phyloP scores from a whole-genome alignment of 2,329 filamentous ascomycete species.

The Ceratocystis huliohia region DNA sequence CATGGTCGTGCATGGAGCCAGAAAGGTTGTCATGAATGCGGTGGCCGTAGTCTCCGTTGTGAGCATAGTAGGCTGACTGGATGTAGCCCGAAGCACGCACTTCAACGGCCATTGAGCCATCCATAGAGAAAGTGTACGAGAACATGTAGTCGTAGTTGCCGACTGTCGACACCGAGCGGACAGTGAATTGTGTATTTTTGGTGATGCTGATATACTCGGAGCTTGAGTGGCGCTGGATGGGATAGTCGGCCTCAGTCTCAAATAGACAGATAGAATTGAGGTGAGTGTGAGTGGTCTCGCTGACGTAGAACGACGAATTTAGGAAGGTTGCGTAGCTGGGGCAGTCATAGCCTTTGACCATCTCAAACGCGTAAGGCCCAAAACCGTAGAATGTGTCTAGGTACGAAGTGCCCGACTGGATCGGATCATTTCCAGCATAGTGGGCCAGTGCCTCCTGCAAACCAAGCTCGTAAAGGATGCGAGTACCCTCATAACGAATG shows the following conservation, averaged over 20 bases:
- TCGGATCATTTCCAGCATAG: conserved; percentile 38
- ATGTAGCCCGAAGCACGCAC: conserved; percentile 32
- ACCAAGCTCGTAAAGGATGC: conserved; percentile 40
- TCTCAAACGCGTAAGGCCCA: conserved; percentile 28
- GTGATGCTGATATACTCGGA: conserved; percentile 25
- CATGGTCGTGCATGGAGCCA: conserved; percentile 31
- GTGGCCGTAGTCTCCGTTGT: conserved; percentile 29
- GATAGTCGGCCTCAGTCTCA: conserved; percentile 29
- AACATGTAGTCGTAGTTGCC: conserved; percentile 36
- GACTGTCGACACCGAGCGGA: conserved; percentile 26
- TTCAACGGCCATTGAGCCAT: conserved; percentile 30
- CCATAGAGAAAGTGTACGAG: conserved; percentile 29
- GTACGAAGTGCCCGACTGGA: conserved; percentile 32
- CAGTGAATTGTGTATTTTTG: conserved; percentile 26
- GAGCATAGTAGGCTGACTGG: conserved; percentile 28
- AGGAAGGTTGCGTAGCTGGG: conserved; percentile 31
- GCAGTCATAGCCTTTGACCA: conserved; percentile 34
- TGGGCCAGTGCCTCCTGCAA: conserved; percentile 42
- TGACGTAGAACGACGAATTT: conserved; percentile 27
- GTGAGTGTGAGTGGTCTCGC: conserved; percentile 26
- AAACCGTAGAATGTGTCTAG: conserved; percentile 33
- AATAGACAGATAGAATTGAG: conserved; percentile 31
- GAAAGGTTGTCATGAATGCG: conserved; percentile 28
- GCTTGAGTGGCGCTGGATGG: conserved; percentile 29
- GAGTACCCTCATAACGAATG: conserved; percentile 38